Conservation (phyloP, 1,139 yeast species). For the Protomyces gravidus region DNA sequence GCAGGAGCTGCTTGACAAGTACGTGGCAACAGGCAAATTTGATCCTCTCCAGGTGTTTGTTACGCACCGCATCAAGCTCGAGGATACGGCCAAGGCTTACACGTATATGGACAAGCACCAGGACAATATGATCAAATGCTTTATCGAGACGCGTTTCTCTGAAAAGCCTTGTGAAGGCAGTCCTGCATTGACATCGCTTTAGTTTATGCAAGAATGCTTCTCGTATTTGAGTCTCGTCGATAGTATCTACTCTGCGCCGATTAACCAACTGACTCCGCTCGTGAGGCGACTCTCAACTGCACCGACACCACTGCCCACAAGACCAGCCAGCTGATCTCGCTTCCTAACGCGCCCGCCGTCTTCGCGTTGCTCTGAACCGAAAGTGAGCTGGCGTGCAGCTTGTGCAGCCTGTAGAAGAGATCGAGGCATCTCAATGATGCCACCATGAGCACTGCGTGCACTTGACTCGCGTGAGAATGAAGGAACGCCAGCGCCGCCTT, state of each 20-base stretch:
- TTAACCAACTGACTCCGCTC: conserved; percentile 21
- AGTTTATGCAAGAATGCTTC: background rate
- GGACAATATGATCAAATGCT: conserved; percentile 28
- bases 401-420: conserved; percentile 27
- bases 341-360: conserved; percentile 12
- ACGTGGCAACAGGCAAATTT: conserved; percentile 21
- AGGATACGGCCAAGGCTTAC: conserved; percentile 29
- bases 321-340: conserved; percentile 20
- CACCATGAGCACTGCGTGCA: background rate
- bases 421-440: conserved; percentile 20
- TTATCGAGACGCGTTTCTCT: conserved; percentile 28
- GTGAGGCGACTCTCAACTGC: conserved; percentile 23
- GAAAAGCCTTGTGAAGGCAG: conserved; percentile 19
- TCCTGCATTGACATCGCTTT: conserved; percentile 10
- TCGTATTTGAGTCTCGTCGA: background rate
- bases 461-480: background rate
- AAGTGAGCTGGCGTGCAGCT: conserved; percentile 6
- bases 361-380: background rate
- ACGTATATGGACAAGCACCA: conserved; percentile 23
- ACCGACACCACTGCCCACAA: conserved; percentile 24
- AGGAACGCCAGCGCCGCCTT: background rate
- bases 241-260: background rate
- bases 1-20: conserved; percentile 26
- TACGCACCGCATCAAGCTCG: conserved; percentile 27
- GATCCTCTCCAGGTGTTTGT: conserved; percentile 28